Evolutionary conservation across 2,329 filamentous ascomycete species (phyloP).

Genomic region (Epichloe scottii): DNA sequence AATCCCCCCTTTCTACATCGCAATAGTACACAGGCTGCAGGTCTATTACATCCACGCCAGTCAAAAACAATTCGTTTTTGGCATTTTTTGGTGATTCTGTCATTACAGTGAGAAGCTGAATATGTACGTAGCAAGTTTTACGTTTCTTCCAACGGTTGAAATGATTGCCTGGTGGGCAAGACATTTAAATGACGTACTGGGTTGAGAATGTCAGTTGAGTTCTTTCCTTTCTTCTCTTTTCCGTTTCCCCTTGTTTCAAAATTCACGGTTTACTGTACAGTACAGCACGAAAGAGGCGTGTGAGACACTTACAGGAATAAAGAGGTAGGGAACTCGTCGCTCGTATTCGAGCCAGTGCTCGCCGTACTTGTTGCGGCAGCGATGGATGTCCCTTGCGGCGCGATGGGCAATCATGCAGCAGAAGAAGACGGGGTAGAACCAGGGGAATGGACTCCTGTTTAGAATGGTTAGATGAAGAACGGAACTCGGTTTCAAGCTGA

Average conservation of each 20-base stretch:
- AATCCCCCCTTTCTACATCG: not conserved
- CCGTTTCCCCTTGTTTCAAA: not conserved
- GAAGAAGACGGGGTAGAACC: constrained; percentile 86
- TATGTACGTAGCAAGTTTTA: not conserved
- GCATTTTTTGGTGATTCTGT: not conserved
- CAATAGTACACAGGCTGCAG: not conserved
- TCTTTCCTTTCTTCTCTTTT: not conserved
- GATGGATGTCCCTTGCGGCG: constrained; percentile 61
- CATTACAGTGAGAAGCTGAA: not conserved
- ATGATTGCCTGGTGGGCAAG: not conserved
- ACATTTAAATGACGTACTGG: not conserved
- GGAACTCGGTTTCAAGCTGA: not conserved
- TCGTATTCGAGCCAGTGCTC: constrained; percentile 73
- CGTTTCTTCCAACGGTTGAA: not conserved
- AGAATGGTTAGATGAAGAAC: constrained; percentile 4
- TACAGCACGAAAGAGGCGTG: not conserved
- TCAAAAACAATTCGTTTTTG: too few relatives aligned
- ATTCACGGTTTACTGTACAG: not conserved
- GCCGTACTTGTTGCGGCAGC: constrained; percentile 70
- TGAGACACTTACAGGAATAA: constrained; percentile 50
- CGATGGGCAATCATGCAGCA: constrained; percentile 70
- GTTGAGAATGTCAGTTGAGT: not conserved
- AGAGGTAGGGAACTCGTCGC: constrained; percentile 66
- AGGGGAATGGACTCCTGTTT: constrained; percentile 62
- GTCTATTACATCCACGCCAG: too few relatives aligned